These are phyloP conservation scores for Pseudofabraea citricarpa DNA, from an alignment of 2,329 filamentous ascomycete species.

Conservation along the genomic window DNA sequence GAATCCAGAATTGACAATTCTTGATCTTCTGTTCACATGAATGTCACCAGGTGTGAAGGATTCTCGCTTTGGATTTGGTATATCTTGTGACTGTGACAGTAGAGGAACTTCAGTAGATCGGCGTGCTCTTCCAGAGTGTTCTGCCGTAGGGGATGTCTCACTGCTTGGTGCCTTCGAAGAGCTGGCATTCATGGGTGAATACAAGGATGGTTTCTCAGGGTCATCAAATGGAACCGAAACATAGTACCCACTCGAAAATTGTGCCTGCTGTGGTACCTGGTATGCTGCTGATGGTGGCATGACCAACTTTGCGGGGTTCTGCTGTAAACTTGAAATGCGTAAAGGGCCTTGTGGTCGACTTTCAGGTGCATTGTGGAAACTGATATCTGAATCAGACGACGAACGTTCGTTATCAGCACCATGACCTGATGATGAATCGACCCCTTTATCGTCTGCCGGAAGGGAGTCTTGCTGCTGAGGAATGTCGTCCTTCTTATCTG, in stretches of 20 bases:
- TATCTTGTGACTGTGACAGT: slow-evolving; percentile 1
- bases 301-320: not conserved
- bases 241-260: slow-evolving; percentile 1
- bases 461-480: slow-evolving; percentile 13
- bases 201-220: not conserved
- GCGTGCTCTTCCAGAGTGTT: not conserved
- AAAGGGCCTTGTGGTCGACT: not conserved
- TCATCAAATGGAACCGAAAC: not conserved
- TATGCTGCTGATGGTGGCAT: not conserved
- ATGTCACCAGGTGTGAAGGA: slow-evolving; percentile 32
- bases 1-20: slow-evolving; percentile 35
- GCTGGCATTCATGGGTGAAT: not conserved
- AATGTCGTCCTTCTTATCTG: slow-evolving; percentile 11
- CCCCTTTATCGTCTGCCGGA: slow-evolving; percentile 7
- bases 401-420: slow-evolving; percentile 26
- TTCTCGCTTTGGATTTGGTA: slow-evolving; percentile 13
- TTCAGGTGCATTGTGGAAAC: slow-evolving; percentile 5
- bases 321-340: not conserved
- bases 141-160: not conserved
- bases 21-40: slow-evolving; percentile 29
- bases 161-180: not conserved
- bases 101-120: slow-evolving; percentile 4
- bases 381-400: slow-evolving; percentile 24
- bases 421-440: slow-evolving; percentile 13
- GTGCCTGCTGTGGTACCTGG: not conserved